These are phyloP conservation scores for Galerina sulciceps DNA, from an alignment of 768 basidiomycete species.

Conservation along the genomic window DNA sequence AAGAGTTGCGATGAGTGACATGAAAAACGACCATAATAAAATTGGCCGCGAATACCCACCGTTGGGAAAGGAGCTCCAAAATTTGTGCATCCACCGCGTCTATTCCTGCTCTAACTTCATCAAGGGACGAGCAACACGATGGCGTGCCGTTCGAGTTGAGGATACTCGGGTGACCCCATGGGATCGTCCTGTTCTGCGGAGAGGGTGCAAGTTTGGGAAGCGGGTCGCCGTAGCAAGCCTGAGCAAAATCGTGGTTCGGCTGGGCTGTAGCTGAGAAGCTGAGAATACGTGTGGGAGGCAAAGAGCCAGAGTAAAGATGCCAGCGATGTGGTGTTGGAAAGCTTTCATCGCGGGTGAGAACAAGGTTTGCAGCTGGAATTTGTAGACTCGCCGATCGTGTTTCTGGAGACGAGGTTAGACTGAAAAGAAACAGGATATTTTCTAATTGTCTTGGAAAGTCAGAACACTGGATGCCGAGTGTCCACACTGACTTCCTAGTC, in stretches of 20 bases:
- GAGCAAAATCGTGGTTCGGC: slow-evolving; percentile 9
- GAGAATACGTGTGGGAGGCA: slow-evolving; percentile 7
- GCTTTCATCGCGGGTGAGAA: neutral
- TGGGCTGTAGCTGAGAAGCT: neutral
- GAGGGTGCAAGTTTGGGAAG: slow-evolving; percentile 18
- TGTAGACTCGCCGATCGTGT: no score
- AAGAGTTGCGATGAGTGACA: neutral
- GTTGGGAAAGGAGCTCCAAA: slow-evolving; percentile 24
- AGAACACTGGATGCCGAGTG: no score
- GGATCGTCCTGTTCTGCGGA: slow-evolving; percentile 20
- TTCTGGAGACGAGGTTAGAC: no score
- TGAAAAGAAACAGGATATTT: no score
- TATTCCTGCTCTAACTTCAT: slow-evolving; percentile 27
- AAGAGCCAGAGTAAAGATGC: neutral
- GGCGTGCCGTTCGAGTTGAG: slow-evolving; percentile 6
- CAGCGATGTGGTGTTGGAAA: neutral
- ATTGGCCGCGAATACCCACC: slow-evolving; percentile 14
- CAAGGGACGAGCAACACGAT: slow-evolving; percentile 27
- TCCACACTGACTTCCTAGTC: no score
- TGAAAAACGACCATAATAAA: neutral
- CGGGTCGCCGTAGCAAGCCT: slow-evolving; percentile 17
- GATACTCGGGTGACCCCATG: slow-evolving; percentile 26
- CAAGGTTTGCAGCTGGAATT: no score
- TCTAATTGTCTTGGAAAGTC: no score
- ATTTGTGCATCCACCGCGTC: slow-evolving; percentile 25